phyloP scores from a whole-genome alignment of 495 filamentous ascomycete genomes.

The Haplographium delicatum region DNA sequence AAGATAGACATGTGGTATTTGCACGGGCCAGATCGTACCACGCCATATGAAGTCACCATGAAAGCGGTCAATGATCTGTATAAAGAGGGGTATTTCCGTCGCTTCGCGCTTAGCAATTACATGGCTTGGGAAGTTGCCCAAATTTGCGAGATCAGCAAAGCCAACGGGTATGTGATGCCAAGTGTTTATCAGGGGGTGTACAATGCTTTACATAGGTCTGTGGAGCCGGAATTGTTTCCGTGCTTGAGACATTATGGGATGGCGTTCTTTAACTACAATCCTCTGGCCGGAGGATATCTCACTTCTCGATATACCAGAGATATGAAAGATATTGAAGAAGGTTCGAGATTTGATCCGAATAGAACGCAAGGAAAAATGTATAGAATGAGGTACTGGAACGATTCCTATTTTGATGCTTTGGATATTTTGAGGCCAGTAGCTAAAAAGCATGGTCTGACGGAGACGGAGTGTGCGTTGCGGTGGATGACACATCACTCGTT shows the following conservation, averaged over 20 bases:
- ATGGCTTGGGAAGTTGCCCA: constrained; percentile 44
- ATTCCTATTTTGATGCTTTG: not conserved
- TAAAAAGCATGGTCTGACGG: not conserved
- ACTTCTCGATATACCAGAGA: constrained; percentile 32
- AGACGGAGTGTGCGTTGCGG: not conserved
- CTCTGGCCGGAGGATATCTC: constrained; percentile 47
- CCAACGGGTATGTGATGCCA: constrained; percentile 52
- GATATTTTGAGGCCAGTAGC: not conserved
- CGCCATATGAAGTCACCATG: constrained; percentile 45
- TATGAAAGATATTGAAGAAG: constrained; percentile 42
- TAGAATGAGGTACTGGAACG: not conserved
- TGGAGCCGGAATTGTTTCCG: constrained; percentile 46
- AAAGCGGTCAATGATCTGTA: constrained; percentile 43
- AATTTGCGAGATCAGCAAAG: constrained; percentile 42
- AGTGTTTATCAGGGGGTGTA: constrained; percentile 61
- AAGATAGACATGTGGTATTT: constrained; percentile 47
- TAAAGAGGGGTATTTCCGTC: constrained; percentile 40
- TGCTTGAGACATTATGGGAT: constrained; percentile 47
- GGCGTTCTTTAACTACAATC: constrained; percentile 45
- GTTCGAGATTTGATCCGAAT: constrained; percentile 62
- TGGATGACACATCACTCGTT: constrained; percentile 1
- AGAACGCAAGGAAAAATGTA: not conserved
- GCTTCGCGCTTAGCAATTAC: constrained; percentile 46
- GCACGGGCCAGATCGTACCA: constrained; percentile 44
- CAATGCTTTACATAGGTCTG: constrained; percentile 52